Percentiles rank a stretch among this genome's conserved stretches.
Evolutionary conservation across 768 basidiomycete genomes (phyloP).

Genomic region (Lyophyllum shimeji): DNA sequence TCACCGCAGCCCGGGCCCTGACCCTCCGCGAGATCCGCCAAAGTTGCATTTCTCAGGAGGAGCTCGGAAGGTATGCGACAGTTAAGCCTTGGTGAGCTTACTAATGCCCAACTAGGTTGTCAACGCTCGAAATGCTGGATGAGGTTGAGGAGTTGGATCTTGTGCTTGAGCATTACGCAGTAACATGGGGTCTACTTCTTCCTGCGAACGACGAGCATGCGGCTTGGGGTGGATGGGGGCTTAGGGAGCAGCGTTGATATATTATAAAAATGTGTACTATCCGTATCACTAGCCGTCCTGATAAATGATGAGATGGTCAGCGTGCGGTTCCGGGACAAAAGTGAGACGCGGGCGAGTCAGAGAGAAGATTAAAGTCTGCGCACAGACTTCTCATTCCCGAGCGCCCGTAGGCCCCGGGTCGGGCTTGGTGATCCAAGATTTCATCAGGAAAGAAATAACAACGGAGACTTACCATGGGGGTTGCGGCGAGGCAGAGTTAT

Average conservation of each 20-base stretch:
- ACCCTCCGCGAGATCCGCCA: constrained; percentile 71
- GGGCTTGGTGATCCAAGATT: constrained; percentile 2
- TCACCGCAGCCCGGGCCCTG: constrained; percentile 52
- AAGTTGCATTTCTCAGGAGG: constrained; percentile 42
- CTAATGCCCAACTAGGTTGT: constrained; percentile 51
- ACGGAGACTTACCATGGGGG: background rate
- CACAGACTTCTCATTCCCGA: constrained; percentile 19
- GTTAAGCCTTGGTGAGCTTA: background rate
- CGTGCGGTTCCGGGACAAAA: background rate
- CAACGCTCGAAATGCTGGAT: constrained; percentile 83
- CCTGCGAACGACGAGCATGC: constrained; percentile 13
- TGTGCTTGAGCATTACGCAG: constrained; percentile 85
- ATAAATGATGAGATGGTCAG: constrained; percentile 6
- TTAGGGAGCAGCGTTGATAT: constrained; percentile 19
- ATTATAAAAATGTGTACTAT: background rate
- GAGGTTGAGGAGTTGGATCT: constrained; percentile 94
- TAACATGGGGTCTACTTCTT: constrained; percentile 64
- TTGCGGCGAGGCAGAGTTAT: background rate
- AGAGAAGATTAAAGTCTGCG: constrained; percentile 28
- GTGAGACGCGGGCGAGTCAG: constrained; percentile 17
- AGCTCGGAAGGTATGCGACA: constrained; percentile 57
- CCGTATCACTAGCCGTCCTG: background rate
- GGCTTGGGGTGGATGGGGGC: constrained; percentile 36
- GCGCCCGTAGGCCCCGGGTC: constrained; percentile 19
- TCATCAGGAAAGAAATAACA: background rate